phyloP scores from a whole-genome alignment of 2,329 filamentous ascomycete genomes.

The Amphichorda felina region DNA sequence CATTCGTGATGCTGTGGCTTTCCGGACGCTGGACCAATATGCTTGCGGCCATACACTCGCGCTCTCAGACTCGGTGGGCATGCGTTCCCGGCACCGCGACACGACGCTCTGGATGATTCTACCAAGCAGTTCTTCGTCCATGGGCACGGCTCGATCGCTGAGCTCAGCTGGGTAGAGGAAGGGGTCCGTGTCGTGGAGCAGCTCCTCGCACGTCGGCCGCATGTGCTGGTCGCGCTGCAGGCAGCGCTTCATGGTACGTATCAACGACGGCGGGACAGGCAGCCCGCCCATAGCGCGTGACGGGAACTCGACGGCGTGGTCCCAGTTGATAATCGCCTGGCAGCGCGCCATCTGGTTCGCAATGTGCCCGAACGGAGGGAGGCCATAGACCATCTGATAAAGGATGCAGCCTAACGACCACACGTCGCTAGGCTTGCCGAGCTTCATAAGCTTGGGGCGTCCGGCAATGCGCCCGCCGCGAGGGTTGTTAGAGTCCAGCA shows the following conservation, averaged over 20 bases:
- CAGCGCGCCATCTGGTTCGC: slow-evolving; percentile 76
- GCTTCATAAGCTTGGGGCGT: slow-evolving; percentile 71
- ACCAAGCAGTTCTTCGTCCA: slow-evolving; percentile 50
- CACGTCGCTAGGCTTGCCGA: slow-evolving; percentile 91
- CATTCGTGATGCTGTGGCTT: slow-evolving; percentile 24
- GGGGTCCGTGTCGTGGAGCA: slow-evolving; percentile 45
- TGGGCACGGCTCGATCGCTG: slow-evolving; percentile 40
- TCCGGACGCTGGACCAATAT: slow-evolving; percentile 48
- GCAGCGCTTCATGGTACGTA: slow-evolving; percentile 51
- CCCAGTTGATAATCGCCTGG: slow-evolving; percentile 73
- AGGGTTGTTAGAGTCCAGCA: slow-evolving; percentile 72
- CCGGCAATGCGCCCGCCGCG: slow-evolving; percentile 27
- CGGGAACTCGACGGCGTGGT: slow-evolving; percentile 62
- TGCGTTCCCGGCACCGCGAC: slow-evolving; percentile 41
- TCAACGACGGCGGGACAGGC: slow-evolving; percentile 43
- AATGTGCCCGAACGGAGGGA: slow-evolving; percentile 90
- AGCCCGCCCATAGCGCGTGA: slow-evolving; percentile 55
- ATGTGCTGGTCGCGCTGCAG: slow-evolving; percentile 49
- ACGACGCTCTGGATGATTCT: slow-evolving; percentile 53
- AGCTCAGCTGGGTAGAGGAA: slow-evolving; percentile 53
- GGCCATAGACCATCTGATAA: slow-evolving; percentile 97
- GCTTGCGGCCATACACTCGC: slow-evolving; percentile 45
- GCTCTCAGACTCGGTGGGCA: slow-evolving; percentile 46
- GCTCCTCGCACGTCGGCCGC: slow-evolving; percentile 51
- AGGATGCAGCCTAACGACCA: slow-evolving; percentile 96